A percentile compares a stretch with the other conserved stretches of the same genome.
Conservation (phyloP, 2,329 filamentous ascomycete genomes). For the Neonectria faginata region DNA sequence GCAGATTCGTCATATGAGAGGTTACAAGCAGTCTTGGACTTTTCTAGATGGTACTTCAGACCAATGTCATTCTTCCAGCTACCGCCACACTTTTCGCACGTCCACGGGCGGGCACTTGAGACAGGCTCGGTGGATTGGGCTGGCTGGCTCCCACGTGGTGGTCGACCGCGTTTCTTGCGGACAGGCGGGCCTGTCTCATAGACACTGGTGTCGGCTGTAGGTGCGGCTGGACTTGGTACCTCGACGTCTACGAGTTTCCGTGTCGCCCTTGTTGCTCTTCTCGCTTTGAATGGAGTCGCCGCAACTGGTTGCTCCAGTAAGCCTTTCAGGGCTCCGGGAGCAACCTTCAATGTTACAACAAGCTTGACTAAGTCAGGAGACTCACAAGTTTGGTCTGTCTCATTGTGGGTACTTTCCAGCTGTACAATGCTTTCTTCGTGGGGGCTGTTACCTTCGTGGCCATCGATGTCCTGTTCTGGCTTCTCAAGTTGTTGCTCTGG, state of each 20-base stretch:
- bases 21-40: constrained; percentile 66
- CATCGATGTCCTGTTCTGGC: not conserved
- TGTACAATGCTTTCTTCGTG: not conserved
- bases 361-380: constrained; percentile 2
- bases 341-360: constrained; percentile 13
- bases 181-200: constrained; percentile 27
- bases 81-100: constrained; percentile 65
- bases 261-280: constrained; percentile 5
- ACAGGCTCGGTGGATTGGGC: constrained; percentile 27
- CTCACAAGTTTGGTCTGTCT: not conserved
- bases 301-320: not conserved
- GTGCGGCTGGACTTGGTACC: constrained; percentile 1
- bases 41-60: constrained; percentile 68
- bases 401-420: not conserved
- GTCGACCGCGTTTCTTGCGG: constrained; percentile 45
- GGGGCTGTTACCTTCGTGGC: not conserved
- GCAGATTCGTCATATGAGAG: constrained; percentile 50
- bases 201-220: constrained; percentile 4
- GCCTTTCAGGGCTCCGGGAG: constrained; percentile 6
- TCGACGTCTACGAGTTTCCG: constrained; percentile 8
- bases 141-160: constrained; percentile 29
- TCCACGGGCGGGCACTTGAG: constrained; percentile 50
- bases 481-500: not conserved
- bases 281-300: not conserved
- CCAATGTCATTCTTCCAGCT: constrained; percentile 70